Base-by-base conservation (phyloP, 2,329 filamentous ascomycete genomes). In the Eutypella sp. region DNA sequence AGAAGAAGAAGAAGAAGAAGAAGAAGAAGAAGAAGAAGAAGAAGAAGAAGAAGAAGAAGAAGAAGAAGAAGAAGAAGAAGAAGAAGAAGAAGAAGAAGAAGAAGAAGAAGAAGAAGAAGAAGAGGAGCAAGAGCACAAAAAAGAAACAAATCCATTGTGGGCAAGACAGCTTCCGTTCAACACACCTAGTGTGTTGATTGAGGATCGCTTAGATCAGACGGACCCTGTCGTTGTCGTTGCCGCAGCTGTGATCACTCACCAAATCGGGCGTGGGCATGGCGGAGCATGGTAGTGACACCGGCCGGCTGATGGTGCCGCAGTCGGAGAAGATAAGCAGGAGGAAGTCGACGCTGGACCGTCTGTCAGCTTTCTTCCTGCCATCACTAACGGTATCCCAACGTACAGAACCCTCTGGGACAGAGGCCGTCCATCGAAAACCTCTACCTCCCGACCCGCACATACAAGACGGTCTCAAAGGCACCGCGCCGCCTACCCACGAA, bases 351-450 rank as follows among this genome's bases (percentile, higher is more conserved):
- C 51, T 62, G 18, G 49, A 54, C 29, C 58, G 60, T 47, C 48
- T 61, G 42, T 64, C 60, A 20, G 55, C 57, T 25, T 59, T 64
- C 55, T 59, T 62, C 39, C n/a, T n/a, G n/a, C 59, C 60, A 24
- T 60, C 58, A 52, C 62, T 65, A 50, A 65, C 57, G 44, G 53
- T 46, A 37, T 45, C 48, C 44, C 48, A 52, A 18, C 42, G 47
- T 41, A 48, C 51, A 63, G 59, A 61, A 39, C 50, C 42, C 33
- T 27, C 52, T 15, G 22, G 51, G 8, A 51, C 42, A 20, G 42
- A 44, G 20, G 34, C 40, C 19, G 41, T 54, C 46, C 54, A 53
- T 45, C 59, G 56, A 47, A 64, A 64, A 36, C 56, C 59, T 20
- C 41, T 59, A 34, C 51, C 58, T 47, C 49, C 54, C 24, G 45